Conservation (phyloP, 768 basidiomycete genomes). For the Vararia minispora region DNA sequence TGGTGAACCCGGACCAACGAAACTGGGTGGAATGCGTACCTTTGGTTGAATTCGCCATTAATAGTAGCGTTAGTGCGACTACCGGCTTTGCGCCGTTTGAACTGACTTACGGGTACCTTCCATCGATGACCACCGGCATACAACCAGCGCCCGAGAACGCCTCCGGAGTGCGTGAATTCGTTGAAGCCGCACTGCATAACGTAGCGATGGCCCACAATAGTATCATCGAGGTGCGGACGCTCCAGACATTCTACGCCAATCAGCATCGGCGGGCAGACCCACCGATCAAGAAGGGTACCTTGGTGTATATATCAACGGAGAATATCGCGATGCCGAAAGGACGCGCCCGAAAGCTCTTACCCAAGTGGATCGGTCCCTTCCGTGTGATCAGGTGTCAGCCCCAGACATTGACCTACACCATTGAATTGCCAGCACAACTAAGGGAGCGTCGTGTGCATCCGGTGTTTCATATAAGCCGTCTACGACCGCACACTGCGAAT, state of each 20-base stretch:
- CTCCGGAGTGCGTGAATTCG: neutral
- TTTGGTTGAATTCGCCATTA: slow-evolving; percentile 17
- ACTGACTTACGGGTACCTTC: slow-evolving; percentile 3
- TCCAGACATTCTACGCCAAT: neutral
- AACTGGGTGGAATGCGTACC: slow-evolving; percentile 12
- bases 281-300: too few species aligned
- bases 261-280: neutral
- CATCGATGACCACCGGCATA: neutral
- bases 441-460: neutral
- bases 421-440: neutral
- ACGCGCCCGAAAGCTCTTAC: too few species aligned
- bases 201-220: neutral
- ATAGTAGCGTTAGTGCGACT: slow-evolving; percentile 15
- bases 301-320: neutral
- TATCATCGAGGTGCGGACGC: neutral
- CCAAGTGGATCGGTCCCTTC: too few species aligned
- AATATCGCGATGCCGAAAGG: too few species aligned
- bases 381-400: too few species aligned
- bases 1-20: slow-evolving; percentile 15
- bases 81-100: slow-evolving; percentile 18
- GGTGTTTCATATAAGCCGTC: neutral
- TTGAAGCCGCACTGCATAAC: neutral
- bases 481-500: neutral
- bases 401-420: neutral
- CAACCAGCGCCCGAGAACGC: neutral